phyloP scores from a whole-genome alignment of 2,329 filamentous ascomycete genomes.

The Fusarium sp. region DNA sequence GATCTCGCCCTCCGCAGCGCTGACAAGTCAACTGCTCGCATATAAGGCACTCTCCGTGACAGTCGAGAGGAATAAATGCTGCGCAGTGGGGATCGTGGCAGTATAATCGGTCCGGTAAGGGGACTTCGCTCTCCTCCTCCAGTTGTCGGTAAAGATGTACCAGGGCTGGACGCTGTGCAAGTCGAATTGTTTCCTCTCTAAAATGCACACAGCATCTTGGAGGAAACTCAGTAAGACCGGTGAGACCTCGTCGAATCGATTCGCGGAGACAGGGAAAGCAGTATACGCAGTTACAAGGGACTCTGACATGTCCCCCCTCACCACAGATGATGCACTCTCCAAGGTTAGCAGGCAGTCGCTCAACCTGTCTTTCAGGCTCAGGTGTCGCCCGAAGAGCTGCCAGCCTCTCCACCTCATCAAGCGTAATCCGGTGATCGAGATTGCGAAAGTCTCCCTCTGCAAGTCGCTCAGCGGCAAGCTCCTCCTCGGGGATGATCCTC shows the following conservation, averaged over 20 bases:
- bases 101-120: constrained; percentile 29
- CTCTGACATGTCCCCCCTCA: constrained; percentile 1
- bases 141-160: constrained; percentile 38
- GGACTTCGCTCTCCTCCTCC: constrained; percentile 14
- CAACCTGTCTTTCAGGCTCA: background rate
- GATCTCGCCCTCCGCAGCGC: constrained; percentile 8
- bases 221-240: constrained; percentile 34
- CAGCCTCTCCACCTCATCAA: constrained; percentile 29
- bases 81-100: constrained; percentile 37
- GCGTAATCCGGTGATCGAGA: constrained; percentile 9
- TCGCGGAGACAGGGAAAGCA: constrained; percentile 36
- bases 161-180: constrained; percentile 25
- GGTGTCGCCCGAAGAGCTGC: background rate
- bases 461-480: constrained; percentile 28
- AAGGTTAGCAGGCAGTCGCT: background rate
- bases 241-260: constrained; percentile 33
- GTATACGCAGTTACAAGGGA: constrained; percentile 35
- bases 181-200: constrained; percentile 18
- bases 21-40: constrained; percentile 29
- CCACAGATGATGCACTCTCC: constrained; percentile 36
- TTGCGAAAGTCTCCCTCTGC: constrained; percentile 16
- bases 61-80: constrained; percentile 31
- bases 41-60: constrained; percentile 12
- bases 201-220: constrained; percentile 39
- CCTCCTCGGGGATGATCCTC: constrained; percentile 40